Evolutionary conservation across 768 basidiomycete species (phyloP), one percentile per base, ranked within the genome.

Genomic region (Podaxis pistillaris): DNA sequence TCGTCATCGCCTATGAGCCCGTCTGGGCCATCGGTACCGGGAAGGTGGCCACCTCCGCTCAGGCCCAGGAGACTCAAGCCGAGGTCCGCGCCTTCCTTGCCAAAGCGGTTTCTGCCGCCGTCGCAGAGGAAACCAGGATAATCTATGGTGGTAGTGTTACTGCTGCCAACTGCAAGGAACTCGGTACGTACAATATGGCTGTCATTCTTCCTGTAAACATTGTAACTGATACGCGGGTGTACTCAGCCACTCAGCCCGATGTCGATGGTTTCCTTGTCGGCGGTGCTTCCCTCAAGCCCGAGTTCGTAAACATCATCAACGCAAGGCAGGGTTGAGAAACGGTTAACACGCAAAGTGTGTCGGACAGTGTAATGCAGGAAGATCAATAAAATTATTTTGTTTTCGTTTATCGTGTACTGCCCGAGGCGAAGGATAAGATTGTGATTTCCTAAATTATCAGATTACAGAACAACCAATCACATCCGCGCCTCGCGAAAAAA

Each of bases 1-100:
- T 98, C 70, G 96, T 99, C 62, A 83, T 99, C 69, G 97, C 97
- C 19, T 99, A 96, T 75, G 94, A 96, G 75, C 93, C 95, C 47
- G 93, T 98, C 17, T 98, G 97, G 96, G 96, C 97, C 37, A 98
- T 98, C 74, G 97, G 97, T 50, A 98, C 96, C 12, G 96, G 96
- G 66, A 96, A 91, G 74, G 96, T 97, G 57, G 96, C 96, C 50
- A 93, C 93, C 36, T 80, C 91, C 0, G 81, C 80, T n/a, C 91
- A 98, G 79, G 97, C 97, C 1, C 96, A 98, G 76, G 91, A 95
- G 46, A 87, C 92, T 2, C 97, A 99, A 71, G 84, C 82, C 41
- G 86, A 89, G 63, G 88, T 96, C 69, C 91, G 97, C 67, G 69
- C 78, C 11, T 97, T 86, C 79, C 79, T 98, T 67, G 71, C 79